Evolutionary conservation across 78 protist species (phyloP).

Genomic region (Dictyostelium capitatum): DNA sequence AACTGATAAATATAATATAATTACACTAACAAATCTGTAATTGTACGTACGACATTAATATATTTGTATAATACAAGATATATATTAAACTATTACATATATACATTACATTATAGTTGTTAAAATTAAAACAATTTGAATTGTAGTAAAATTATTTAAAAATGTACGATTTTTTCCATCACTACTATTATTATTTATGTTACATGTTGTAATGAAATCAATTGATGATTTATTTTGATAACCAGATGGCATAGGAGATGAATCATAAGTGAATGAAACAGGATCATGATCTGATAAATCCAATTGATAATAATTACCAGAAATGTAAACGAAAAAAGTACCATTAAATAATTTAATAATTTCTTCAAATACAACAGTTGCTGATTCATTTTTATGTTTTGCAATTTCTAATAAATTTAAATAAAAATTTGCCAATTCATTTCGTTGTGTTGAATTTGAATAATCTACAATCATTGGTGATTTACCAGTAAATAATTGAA

Average conservation of each 20-base stretch:
- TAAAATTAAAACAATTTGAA: constrained; percentile 1
- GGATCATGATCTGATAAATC: neutral
- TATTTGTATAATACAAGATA: neutral
- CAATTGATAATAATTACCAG: neutral
- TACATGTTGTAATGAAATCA: neutral
- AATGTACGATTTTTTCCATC: neutral
- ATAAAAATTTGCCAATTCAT: neutral
- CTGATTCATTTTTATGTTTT: neutral
- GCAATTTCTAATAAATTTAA: neutral
- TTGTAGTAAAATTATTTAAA: neutral
- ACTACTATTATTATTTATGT: too few relatives aligned
- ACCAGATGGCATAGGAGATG: constrained; percentile 56
- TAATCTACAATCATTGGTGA: neutral
- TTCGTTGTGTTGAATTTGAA: neutral
- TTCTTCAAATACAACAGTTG: neutral
- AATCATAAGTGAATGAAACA: neutral
- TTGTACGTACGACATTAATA: too few relatives aligned
- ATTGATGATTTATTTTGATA: neutral
- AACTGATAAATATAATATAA: constrained; percentile 16
- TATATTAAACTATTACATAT: too few relatives aligned
- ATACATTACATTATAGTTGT: neutral
- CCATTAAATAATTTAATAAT: neutral
- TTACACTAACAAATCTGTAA: neutral
- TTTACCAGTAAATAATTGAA: neutral
- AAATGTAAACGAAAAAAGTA: neutral